These are phyloP conservation scores for Aspergillus brasiliensis DNA, from an alignment of 2,329 filamentous ascomycete genomes.

Conservation along the genomic window DNA sequence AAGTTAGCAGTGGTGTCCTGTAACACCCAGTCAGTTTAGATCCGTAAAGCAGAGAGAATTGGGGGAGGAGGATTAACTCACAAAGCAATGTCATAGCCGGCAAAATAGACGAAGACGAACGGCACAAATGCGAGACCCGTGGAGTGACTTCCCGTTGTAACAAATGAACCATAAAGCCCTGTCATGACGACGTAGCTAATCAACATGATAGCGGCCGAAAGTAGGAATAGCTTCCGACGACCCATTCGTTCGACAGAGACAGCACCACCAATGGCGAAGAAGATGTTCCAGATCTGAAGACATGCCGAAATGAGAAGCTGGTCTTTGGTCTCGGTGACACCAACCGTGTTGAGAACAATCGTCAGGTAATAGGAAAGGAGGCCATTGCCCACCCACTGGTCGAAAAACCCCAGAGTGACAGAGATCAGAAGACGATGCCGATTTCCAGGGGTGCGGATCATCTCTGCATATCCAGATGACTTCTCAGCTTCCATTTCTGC, in stretches of 20 bases:
- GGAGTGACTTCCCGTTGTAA: too few species aligned
- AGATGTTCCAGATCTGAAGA: background rate
- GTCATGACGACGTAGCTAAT: too few species aligned
- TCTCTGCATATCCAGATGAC: too few species aligned
- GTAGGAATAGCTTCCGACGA: background rate
- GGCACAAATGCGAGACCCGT: conserved; percentile 13
- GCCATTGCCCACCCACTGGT: conserved; percentile 6
- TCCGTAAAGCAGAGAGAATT: too few species aligned
- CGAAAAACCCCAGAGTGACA: too few species aligned
- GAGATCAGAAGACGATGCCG: too few species aligned
- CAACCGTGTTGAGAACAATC: conserved; percentile 19
- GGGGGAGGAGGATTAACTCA: conserved; percentile 23
- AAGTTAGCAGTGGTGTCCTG: too few species aligned
- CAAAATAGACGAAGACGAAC: conserved; percentile 21
- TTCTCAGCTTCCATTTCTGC: too few species aligned
- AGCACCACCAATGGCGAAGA: background rate
- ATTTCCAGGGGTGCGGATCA: too few species aligned
- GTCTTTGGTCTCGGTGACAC: conserved; percentile 19
- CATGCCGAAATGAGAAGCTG: conserved; percentile 17
- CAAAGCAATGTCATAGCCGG: conserved; percentile 25
- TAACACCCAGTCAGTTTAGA: too few species aligned
- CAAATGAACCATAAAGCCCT: background rate
- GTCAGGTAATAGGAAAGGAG: conserved; percentile 28
- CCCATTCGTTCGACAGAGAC: background rate
- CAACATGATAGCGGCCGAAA: background rate